Evolutionary conservation across 176 grass and related monocot species (phyloP).

Genomic region (Puccinellia tenuiflora): DNA sequence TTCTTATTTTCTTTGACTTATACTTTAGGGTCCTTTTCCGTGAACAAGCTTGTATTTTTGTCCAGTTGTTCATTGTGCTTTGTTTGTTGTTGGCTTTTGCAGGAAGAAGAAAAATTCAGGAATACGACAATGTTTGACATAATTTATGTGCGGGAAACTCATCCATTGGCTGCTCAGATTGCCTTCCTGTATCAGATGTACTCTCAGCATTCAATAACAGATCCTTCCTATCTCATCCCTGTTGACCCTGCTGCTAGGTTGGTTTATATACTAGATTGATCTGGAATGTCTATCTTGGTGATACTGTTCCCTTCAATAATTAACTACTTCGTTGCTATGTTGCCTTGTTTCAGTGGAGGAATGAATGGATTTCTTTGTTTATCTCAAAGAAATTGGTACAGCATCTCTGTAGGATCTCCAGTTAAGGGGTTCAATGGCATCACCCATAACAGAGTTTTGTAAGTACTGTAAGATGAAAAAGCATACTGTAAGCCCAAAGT

Average conservation of each 20-base stretch:
- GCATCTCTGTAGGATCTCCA: conserved; percentile 42
- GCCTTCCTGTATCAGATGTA: conserved; percentile 60
- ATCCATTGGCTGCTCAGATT: conserved; percentile 63
- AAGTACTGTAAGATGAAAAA: conserved; percentile 37
- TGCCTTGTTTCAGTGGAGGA: conserved; percentile 50
- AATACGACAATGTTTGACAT: conserved; percentile 85
- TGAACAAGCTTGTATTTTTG: background rate
- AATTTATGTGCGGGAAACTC: conserved; percentile 69
- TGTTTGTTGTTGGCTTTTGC: conserved; percentile 18
- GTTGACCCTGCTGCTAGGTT: conserved; percentile 72
- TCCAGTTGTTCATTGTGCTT: background rate
- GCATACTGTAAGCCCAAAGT: conserved; percentile 2
- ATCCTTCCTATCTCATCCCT: conserved; percentile 54
- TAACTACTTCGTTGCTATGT: conserved; percentile 18
- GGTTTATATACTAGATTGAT: conserved; percentile 30
- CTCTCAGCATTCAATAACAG: conserved; percentile 35
- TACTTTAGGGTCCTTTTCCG: conserved; percentile 28
- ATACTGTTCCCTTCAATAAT: background rate
- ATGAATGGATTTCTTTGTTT: conserved; percentile 98
- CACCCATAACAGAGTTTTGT: conserved; percentile 80
- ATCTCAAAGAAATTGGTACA: conserved; percentile 65
- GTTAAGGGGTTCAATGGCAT: conserved; percentile 74
- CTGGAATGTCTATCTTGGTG: conserved; percentile 16
- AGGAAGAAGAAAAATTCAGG: conserved; percentile 92
- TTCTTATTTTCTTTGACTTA: conserved; percentile 4